Base-by-base conservation (phyloP, 1,139 yeast genomes). In the Hansenula lynferdii region DNA sequence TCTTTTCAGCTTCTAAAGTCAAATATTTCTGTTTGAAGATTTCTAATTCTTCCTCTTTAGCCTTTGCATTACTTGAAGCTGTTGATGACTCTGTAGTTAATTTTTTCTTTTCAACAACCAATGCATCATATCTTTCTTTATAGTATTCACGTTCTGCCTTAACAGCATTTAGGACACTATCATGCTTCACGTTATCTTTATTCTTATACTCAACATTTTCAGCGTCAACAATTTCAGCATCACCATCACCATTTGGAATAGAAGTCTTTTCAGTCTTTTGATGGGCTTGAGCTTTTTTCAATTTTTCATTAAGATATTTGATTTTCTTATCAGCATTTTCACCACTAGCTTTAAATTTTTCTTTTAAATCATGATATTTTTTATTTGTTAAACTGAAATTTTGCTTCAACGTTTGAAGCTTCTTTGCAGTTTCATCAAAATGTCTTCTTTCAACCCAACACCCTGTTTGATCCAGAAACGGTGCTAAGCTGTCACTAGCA, bases 141-240 rank as follows among this genome's bases (percentile, higher is more conserved):
- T 37, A 43, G 4, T 20, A 15, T 25, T 42, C 47, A 21, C 45
- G 36, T 15, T 45, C 49, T 10, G 42, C 28, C 28, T 24, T 42
- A 8, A 37, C 7, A 2, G 42, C 47, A 11, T 15, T 26, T 15
- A 31, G 14, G 1, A 35, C 27, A 5, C 21, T 26, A 18, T 23
- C 32, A 16, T 17, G n/a, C 14, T 32, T 36, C 1, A 35, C 16
- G 3, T 12, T 27, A n/a, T 31, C 37, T 12, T 31, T 34, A 5
- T 36, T 34, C 6, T 18, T 15, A n/a, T 32, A 29, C 12, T 39
- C 34, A 4, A 35, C 35, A 18, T 41, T 45, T 20, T 49, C 50
- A 17, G 43, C 43, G 3, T 44, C 49, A 9, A 43, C 48, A 9
- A 38, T 41, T 1, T 42, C 53, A 2, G 33, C 35, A 8, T 35